A percentile compares a stretch with the other conserved stretches of the same genome.
These are phyloP conservation scores for Salix koriyanagi DNA, from an alignment of 345 rosid species.

Conservation along the genomic window DNA sequence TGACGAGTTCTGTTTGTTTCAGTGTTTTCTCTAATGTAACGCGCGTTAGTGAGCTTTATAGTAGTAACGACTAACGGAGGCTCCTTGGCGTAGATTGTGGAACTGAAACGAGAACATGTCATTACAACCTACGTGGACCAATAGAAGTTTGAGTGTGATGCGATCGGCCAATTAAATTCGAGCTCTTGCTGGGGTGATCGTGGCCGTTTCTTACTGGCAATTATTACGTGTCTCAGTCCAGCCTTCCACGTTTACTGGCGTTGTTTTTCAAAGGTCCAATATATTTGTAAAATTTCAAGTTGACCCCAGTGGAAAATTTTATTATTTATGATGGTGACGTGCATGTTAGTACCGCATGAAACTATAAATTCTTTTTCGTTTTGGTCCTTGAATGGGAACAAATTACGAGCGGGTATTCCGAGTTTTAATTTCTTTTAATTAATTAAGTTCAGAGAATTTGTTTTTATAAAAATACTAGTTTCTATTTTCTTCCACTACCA, in stretches of 20 bases:
- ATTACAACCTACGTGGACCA: conserved; percentile 59
- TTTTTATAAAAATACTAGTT: too few relatives aligned
- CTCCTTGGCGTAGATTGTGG: background rate
- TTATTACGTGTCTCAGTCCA: conserved; percentile 8
- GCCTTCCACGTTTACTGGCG: background rate
- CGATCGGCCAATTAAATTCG: conserved; percentile 35
- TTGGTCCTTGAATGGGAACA: too few relatives aligned
- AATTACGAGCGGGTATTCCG: too few relatives aligned
- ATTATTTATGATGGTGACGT: too few relatives aligned
- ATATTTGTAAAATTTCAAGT: background rate
- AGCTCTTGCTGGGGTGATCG: conserved; percentile 40
- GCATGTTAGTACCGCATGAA: too few relatives aligned
- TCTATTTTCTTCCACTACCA: too few relatives aligned
- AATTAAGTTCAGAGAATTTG: too few relatives aligned
- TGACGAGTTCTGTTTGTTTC: background rate
- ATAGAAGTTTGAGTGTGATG: conserved; percentile 11
- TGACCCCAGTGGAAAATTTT: too few relatives aligned
- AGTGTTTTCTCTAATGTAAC: background rate
- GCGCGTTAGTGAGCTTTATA: conserved; percentile 3
- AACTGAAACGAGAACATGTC: conserved; percentile 35
- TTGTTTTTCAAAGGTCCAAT: background rate
- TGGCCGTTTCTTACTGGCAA: conserved; percentile 29
- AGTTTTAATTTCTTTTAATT: too few relatives aligned
- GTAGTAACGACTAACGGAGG: background rate
- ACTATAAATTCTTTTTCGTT: too few relatives aligned